These are phyloP conservation scores for Phialemoniopsis sp. DNA, from an alignment of 2,329 filamentous ascomycete species.

Conservation along the genomic window DNA sequence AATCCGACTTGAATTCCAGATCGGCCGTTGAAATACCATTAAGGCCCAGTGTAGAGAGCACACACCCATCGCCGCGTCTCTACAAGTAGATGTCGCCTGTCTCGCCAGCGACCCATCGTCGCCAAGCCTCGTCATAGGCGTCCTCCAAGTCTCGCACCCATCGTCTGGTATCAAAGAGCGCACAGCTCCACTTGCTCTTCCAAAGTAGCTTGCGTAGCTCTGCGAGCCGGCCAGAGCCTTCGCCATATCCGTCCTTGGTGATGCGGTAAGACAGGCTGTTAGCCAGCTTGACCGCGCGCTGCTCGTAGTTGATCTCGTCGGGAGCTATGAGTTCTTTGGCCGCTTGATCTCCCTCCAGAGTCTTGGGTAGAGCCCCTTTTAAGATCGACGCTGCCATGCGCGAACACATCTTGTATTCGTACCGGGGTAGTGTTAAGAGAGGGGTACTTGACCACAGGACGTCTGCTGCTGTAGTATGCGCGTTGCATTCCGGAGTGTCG, in stretches of 20 bases:
- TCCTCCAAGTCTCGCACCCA: slow-evolving; percentile 90
- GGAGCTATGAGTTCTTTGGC: slow-evolving; percentile 72
- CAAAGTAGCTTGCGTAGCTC: slow-evolving; percentile 81
- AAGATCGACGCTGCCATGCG: slow-evolving; percentile 96
- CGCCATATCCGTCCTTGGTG: slow-evolving; percentile 34
- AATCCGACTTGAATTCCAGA: too few relatives aligned
- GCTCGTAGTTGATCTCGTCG: slow-evolving; percentile 81
- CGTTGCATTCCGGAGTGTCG: slow-evolving; percentile 97
- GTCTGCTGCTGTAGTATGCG: slow-evolving; percentile 94
- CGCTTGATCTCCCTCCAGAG: slow-evolving; percentile 60
- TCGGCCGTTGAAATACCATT: neutral
- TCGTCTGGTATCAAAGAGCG: slow-evolving; percentile 83
- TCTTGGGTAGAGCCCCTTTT: slow-evolving; percentile 78
- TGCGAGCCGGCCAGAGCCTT: slow-evolving; percentile 65
- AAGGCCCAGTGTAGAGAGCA: too few relatives aligned
- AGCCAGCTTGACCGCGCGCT: slow-evolving; percentile 66
- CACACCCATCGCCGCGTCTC: slow-evolving; percentile 1
- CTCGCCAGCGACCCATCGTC: slow-evolving; percentile 77
- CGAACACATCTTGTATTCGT: slow-evolving; percentile 98
- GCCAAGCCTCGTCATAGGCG: slow-evolving; percentile 87
- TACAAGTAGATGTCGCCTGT: slow-evolving; percentile 89
- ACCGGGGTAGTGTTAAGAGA: slow-evolving; percentile 82
- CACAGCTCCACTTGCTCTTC: slow-evolving; percentile 78
- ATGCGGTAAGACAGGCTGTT: slow-evolving; percentile 56
- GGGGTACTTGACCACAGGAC: slow-evolving; percentile 96